These are phyloP conservation scores for Pelargonium cotyledonis DNA, from an alignment of 441 rosid species.

Conservation along the genomic window DNA sequence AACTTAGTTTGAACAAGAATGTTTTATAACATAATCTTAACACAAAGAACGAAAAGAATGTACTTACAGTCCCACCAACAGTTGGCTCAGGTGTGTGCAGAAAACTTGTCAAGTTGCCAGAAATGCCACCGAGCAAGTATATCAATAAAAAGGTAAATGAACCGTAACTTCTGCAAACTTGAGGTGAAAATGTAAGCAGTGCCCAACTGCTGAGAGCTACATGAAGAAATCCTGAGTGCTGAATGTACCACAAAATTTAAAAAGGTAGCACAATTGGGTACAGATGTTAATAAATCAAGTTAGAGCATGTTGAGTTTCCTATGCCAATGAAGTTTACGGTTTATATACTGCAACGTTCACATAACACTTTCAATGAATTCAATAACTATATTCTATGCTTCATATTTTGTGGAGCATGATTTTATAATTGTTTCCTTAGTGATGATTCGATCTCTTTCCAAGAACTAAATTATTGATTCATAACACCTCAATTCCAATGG, in stretches of 20 bases:
- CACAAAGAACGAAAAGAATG: background rate
- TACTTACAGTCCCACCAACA: slow-evolving; percentile 81
- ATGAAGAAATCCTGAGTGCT: slow-evolving; percentile 77
- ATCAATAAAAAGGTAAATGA: slow-evolving; percentile 63
- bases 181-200: slow-evolving; percentile 69
- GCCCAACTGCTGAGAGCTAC: slow-evolving; percentile 76
- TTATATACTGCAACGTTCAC: background rate
- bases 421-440: background rate
- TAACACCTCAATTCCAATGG: background rate
- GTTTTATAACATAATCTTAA: background rate
- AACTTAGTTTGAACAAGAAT: background rate
- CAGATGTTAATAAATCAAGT: background rate
- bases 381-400: background rate
- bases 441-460: background rate
- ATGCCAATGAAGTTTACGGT: too few species aligned
- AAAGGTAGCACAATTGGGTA: background rate
- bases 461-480: background rate
- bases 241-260: slow-evolving; percentile 21
- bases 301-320: too few species aligned
- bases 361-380: slow-evolving; percentile 4
- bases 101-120: slow-evolving; percentile 79
- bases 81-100: slow-evolving; percentile 74
- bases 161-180: slow-evolving; percentile 67
- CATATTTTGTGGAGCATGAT: background rate
- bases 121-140: slow-evolving; percentile 73